These are phyloP conservation scores for Eucalyptus curtisii DNA, from an alignment of 345 rosid species.

Conservation along the genomic window DNA sequence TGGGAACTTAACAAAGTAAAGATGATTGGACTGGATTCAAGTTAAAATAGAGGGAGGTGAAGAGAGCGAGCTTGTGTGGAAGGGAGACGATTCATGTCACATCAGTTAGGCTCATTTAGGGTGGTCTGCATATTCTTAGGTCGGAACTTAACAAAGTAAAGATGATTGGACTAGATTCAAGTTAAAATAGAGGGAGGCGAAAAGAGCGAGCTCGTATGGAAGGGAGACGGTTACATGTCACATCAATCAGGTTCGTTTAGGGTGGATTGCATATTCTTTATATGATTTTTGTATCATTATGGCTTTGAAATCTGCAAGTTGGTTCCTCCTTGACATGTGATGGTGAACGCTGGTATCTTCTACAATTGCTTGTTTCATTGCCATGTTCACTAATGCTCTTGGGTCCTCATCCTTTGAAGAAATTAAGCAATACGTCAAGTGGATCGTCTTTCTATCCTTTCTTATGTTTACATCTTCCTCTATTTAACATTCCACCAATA, in stretches of 20 bases:
- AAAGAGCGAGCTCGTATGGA: not conserved
- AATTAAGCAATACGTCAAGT: not conserved
- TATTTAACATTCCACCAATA: not conserved
- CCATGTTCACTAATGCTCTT: not conserved
- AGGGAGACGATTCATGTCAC: not conserved
- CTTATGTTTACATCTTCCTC: not conserved
- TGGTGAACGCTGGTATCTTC: not conserved
- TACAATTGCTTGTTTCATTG: not conserved
- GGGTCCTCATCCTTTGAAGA: not conserved
- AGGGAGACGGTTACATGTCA: not conserved
- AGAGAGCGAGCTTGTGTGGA: not conserved
- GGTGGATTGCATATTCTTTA: not conserved
- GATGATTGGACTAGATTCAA: not conserved
- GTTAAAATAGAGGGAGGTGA: not conserved
- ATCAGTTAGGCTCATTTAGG: not conserved
- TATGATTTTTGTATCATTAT: not conserved
- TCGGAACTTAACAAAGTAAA: not conserved
- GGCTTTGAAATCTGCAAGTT: not conserved
- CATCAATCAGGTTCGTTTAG: not conserved
- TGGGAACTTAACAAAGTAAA: not conserved
- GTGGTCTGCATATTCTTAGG: not conserved
- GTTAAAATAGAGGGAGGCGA: not conserved
- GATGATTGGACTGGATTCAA: not conserved
- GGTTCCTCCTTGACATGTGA: not conserved
- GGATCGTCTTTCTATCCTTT: not conserved